Conservation (phyloP, 2,329 filamentous ascomycete genomes). For the Diaporthe nobilis region DNA sequence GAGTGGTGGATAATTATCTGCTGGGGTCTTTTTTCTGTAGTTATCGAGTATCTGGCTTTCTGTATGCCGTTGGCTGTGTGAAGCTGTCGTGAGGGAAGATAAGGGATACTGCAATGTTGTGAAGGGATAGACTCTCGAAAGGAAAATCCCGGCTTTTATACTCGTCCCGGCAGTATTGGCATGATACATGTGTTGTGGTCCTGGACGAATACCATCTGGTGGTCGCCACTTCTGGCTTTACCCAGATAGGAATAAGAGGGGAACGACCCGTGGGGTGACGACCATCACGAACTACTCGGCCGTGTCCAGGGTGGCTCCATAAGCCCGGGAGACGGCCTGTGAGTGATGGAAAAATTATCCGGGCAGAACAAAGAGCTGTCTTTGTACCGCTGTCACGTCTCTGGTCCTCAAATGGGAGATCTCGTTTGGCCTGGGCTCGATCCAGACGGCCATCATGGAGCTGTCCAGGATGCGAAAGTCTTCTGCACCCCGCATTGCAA, state of each 20-base stretch:
- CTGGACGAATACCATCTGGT: slow-evolving; percentile 33
- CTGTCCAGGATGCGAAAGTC: slow-evolving; percentile 7
- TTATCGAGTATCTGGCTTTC: neutral
- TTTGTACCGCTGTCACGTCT: neutral
- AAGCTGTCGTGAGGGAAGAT: neutral
- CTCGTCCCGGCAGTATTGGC: neutral
- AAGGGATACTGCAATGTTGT: neutral
- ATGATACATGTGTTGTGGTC: slow-evolving; percentile 21
- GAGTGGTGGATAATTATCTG: neutral
- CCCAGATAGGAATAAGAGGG: slow-evolving; percentile 38
- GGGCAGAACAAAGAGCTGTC: slow-evolving; percentile 10
- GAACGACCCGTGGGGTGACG: slow-evolving; percentile 32
- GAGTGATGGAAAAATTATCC: slow-evolving; percentile 37
- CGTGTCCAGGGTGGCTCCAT: slow-evolving; percentile 19
- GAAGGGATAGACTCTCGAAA: neutral
- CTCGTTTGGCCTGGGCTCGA: slow-evolving; percentile 10
- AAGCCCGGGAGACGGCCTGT: slow-evolving; percentile 2
- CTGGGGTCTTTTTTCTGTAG: neutral
- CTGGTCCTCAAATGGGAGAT: neutral
- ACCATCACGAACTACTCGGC: slow-evolving; percentile 30
- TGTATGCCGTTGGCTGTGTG: neutral
- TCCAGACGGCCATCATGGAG: slow-evolving; percentile 2
- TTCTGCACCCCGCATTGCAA: slow-evolving; percentile 31
- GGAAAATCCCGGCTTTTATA: slow-evolving; percentile 25
- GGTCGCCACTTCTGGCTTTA: slow-evolving; percentile 31